Percentiles rank a stretch among this genome's conserved stretches.
These are phyloP conservation scores for Trifolium fragiferum DNA, from an alignment of 306 rosid genomes.

Conservation along the genomic window DNA sequence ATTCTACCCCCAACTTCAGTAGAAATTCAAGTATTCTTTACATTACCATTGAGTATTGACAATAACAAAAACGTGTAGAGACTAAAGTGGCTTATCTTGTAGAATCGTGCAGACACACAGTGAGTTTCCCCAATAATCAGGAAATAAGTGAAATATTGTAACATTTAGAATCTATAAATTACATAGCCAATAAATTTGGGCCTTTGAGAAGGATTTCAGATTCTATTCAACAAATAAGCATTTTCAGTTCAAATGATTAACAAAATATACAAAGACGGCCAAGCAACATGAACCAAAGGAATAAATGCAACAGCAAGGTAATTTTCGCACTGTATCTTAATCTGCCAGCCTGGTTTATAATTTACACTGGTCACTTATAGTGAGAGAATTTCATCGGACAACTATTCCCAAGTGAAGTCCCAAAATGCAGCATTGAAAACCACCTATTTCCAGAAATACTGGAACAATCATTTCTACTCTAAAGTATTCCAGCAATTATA, in stretches of 20 bases:
- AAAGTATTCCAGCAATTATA: slow-evolving; percentile 11
- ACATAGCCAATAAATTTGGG: background rate
- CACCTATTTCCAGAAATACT: slow-evolving; percentile 8
- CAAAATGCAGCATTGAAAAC: slow-evolving; percentile 9
- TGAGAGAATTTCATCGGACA: background rate
- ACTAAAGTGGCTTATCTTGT: background rate
- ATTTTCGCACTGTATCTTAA: background rate
- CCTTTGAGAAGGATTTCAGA: background rate
- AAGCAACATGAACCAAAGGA: slow-evolving; percentile 18
- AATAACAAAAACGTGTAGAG: slow-evolving; percentile 2
- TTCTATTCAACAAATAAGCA: slow-evolving; percentile 1
- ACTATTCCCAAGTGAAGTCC: slow-evolving; percentile 4
- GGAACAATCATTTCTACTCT: slow-evolving; percentile 12
- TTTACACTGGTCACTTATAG: background rate
- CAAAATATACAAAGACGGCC: background rate
- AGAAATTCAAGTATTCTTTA: background rate
- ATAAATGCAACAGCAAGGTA: background rate
- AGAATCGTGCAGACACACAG: background rate
- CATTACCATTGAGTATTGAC: slow-evolving; percentile 18
- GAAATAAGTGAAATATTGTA: background rate
- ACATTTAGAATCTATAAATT: slow-evolving; percentile 16
- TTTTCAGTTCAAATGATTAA: slow-evolving; percentile 21
- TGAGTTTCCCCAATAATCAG: background rate
- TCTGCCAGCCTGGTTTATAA: slow-evolving; percentile 9
- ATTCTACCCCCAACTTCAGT: background rate